These are phyloP conservation scores for Lactarius sanguifluus DNA, from an alignment of 768 basidiomycete genomes.

Conservation along the genomic window DNA sequence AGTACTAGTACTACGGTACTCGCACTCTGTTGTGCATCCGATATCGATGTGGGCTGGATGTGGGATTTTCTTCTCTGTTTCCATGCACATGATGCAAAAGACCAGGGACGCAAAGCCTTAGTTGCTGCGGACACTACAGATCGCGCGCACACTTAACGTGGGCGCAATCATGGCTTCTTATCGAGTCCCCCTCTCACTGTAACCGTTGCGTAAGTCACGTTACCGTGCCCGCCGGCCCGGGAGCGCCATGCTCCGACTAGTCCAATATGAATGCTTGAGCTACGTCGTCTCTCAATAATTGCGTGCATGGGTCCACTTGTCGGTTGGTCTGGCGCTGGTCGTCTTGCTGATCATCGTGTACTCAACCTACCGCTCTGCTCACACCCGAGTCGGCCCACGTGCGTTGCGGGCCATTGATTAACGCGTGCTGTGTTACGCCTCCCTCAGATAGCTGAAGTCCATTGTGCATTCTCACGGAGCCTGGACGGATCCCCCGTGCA, in stretches of 20 bases:
- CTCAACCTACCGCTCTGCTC: too few relatives aligned
- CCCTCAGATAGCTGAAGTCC: neutral
- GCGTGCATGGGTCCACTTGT: neutral
- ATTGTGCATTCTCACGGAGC: conserved; percentile 15
- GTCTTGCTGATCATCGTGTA: too few relatives aligned
- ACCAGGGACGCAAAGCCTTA: neutral
- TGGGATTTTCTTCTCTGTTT: neutral
- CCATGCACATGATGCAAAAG: neutral
- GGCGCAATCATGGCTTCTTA: neutral
- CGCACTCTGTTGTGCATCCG: neutral
- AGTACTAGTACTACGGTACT: neutral
- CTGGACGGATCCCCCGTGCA: conserved; percentile 10
- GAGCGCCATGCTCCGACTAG: too few relatives aligned
- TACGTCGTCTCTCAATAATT: too few relatives aligned
- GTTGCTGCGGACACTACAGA: conserved; percentile 2
- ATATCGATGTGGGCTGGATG: neutral
- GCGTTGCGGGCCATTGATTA: too few relatives aligned
- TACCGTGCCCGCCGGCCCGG: too few relatives aligned
- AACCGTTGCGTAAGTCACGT: too few relatives aligned
- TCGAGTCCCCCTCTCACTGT: neutral
- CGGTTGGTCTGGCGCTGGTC: neutral
- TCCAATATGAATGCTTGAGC: too few relatives aligned
- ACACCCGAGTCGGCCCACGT: too few relatives aligned
- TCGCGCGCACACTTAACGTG: conserved; percentile 4
- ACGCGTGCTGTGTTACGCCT: neutral